Evolutionary conservation across 208 protist genomes (phyloP).

Genomic region (Vickermania spadyakhi): DNA sequence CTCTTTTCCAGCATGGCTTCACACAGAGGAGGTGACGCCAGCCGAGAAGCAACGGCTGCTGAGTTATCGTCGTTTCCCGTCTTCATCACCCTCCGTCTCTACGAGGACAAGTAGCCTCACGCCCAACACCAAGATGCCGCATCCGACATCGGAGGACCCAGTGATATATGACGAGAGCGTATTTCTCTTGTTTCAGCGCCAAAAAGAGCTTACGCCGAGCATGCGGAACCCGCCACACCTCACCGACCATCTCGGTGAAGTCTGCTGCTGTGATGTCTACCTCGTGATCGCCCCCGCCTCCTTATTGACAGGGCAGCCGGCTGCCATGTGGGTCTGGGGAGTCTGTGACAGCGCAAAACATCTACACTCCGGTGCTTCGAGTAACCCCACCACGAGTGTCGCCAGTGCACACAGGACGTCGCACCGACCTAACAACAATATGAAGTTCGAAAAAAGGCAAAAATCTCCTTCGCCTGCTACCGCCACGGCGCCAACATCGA

Average conservation of each 20-base stretch:
- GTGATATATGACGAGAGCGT: too few species aligned
- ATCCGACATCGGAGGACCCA: neutral
- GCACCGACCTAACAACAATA: too few species aligned
- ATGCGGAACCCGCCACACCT: neutral
- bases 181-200: slow-evolving; percentile 1
- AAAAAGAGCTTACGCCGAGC: neutral
- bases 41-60: neutral
- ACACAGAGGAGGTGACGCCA: neutral
- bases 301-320: neutral
- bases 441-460: too few species aligned
- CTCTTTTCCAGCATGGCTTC: neutral
- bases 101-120: too few species aligned
- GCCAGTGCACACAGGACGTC: too few species aligned
- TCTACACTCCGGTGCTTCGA: neutral
- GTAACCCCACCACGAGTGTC: neutral
- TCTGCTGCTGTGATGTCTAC: slow-evolving; percentile 7
- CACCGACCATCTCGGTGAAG: slow-evolving; percentile 2
- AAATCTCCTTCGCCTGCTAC: too few species aligned
- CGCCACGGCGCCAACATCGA: neutral
- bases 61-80: neutral
- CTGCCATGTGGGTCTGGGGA: neutral
- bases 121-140: neutral
- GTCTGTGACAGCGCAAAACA: neutral
- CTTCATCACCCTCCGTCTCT: too few species aligned
- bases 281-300: slow-evolving; percentile 1